These are phyloP conservation scores for Fusarium drepaniforme DNA, from an alignment of 2,329 filamentous ascomycete genomes.

Conservation along the genomic window DNA sequence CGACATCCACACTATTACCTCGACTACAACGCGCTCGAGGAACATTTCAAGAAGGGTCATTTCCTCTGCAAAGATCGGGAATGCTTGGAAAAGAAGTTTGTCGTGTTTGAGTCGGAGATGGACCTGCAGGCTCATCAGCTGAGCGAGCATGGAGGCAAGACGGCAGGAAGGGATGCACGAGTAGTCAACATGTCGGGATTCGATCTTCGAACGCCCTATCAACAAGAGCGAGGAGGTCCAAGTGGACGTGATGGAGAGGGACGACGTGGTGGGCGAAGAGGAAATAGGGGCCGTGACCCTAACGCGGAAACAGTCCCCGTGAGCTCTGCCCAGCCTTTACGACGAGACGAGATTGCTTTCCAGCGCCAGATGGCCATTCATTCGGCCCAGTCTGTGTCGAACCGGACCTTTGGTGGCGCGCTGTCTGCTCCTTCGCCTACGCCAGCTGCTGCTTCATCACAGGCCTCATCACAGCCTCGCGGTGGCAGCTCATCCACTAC, in stretches of 20 bases:
- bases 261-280: conserved; percentile 62
- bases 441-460: conserved; percentile 21
- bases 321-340: conserved; percentile 82
- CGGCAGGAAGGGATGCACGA: conserved; percentile 84
- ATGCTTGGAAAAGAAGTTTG: conserved; percentile 96
- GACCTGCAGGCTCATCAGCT: conserved; percentile 95
- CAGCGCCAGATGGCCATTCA: conserved; percentile 94
- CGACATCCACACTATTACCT: conserved; percentile 90
- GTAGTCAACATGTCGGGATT: conserved; percentile 90
- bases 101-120: conserved; percentile 95
- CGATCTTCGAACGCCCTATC: conserved; percentile 80
- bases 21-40: conserved; percentile 87
- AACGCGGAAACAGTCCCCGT: conserved; percentile 84
- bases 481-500: conserved; percentile 39
- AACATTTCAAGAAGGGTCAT: conserved; percentile 90
- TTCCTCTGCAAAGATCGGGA: conserved; percentile 87
- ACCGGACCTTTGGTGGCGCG: conserved; percentile 86
- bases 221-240: conserved; percentile 64
- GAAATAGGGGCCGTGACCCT: conserved; percentile 81
- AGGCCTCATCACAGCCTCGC: conserved; percentile 39
- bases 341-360: conserved; percentile 89
- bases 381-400: conserved; percentile 83
- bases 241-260: conserved; percentile 56
- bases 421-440: conserved; percentile 64
- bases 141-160: conserved; percentile 87